A percentile compares a stretch with the other conserved stretches of the same genome.
Evolutionary conservation across 441 rosid genomes (phyloP).

Genomic region (Brassica hybrid): DNA sequence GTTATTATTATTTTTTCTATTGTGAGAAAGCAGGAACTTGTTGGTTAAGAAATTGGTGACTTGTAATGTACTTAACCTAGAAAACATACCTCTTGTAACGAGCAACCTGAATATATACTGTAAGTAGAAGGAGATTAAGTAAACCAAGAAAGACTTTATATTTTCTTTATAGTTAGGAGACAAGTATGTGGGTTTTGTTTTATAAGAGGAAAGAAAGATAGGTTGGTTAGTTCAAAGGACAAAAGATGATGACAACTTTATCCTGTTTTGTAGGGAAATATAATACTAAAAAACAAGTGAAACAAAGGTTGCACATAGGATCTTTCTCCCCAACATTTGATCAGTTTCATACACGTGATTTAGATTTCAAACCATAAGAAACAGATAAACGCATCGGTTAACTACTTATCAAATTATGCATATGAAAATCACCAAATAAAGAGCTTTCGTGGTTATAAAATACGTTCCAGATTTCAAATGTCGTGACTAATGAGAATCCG

Average conservation of each 20-base stretch:
- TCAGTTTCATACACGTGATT: conserved; percentile 20
- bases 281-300: conserved; percentile 14
- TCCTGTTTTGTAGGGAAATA: conserved; percentile 31
- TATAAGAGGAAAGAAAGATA: conserved; percentile 39
- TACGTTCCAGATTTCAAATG: background rate
- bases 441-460: background rate
- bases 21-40: conserved; percentile 37
- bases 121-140: conserved; percentile 47
- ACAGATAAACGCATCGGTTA: no score
- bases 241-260: conserved; percentile 56
- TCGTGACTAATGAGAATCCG: background rate
- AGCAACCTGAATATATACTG: conserved; percentile 31
- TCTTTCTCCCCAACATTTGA: conserved; percentile 35
- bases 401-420: no score
- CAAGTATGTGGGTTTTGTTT: conserved; percentile 42
- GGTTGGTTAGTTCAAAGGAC: conserved; percentile 49
- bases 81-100: conserved; percentile 51
- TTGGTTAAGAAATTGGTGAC: conserved; percentile 59
- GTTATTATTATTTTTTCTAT: background rate
- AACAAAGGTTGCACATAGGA: conserved; percentile 32
- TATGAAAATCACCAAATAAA: no score
- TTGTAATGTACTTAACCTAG: conserved; percentile 48
- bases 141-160: conserved; percentile 45
- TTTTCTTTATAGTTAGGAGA: conserved; percentile 37
- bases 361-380: background rate